Conservation (phyloP, 2,329 filamentous ascomycete species). For the Calonectria hongkongensis region DNA sequence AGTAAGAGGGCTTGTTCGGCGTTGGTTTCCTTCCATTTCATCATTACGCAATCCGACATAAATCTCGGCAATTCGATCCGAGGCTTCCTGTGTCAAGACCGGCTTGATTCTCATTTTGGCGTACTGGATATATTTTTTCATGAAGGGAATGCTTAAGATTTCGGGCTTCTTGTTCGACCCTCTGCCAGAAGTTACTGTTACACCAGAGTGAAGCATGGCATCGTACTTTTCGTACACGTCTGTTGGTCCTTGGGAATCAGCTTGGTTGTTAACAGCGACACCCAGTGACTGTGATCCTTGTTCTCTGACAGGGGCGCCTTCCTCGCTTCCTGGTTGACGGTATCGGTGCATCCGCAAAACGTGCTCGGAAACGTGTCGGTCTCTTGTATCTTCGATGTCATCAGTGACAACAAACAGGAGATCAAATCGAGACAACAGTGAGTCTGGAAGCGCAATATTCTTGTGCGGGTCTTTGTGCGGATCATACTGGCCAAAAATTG, state of each 20-base stretch:
- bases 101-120: slow-evolving; percentile 95
- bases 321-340: slow-evolving; percentile 92
- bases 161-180: slow-evolving; percentile 86
- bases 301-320: slow-evolving; percentile 95
- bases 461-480: slow-evolving; percentile 99
- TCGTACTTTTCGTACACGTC: slow-evolving; percentile 98
- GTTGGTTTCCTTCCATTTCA: slow-evolving; percentile 94
- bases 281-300: slow-evolving; percentile 88
- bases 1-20: slow-evolving; percentile 95
- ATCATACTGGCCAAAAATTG: slow-evolving; percentile 98
- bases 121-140: slow-evolving; percentile 99
- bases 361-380: slow-evolving; percentile 95
- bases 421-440: slow-evolving; percentile 98
- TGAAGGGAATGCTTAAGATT: slow-evolving; percentile 95
- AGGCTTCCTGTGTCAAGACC: slow-evolving; percentile 90
- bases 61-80: slow-evolving; percentile 91
- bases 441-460: slow-evolving; percentile 98
- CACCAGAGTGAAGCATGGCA: slow-evolving; percentile 94
- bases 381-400: slow-evolving; percentile 95
- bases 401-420: slow-evolving; percentile 97
- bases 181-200: slow-evolving; percentile 84
- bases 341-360: slow-evolving; percentile 98
- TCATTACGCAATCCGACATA: slow-evolving; percentile 97
- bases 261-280: slow-evolving; percentile 88
- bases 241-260: slow-evolving; percentile 83